Base-by-base conservation (phyloP, 2,329 filamentous ascomycete species). In the Fusarium sp. region DNA sequence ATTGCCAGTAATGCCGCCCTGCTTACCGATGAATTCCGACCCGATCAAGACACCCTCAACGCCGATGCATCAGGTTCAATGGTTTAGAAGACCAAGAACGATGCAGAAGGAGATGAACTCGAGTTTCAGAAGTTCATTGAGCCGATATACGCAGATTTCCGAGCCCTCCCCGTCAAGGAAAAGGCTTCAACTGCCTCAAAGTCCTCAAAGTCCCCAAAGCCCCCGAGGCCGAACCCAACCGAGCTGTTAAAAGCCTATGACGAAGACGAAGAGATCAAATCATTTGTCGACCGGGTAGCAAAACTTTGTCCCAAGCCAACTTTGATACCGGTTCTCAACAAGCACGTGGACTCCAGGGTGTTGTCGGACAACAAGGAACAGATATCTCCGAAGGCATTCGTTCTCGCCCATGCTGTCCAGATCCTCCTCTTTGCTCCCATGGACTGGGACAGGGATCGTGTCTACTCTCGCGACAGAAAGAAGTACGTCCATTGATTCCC, bases 361-460 rank as follows among this genome's bases (percentile, higher is more conserved):
- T 28, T 8, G 4, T 0, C 6, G 4, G 17, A 20, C 8, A 11
- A 8, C 26, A 30, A 48, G 13, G 3, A 8, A 3, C 6, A 22
- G 2, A 30, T 8, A 30, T 48, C 26, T 17, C 0, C 2, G 0
- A 8, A n/a, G 0, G 7, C 26, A 6, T 30, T 12, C 6, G 26
- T 30, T 5, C 20, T 48, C 0, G 26, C 0, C 4, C 45, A 30
- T 22, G 45, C 26, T 4, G 0, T 48, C 2, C 26, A 48, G 10
- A 48, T n/a, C 4, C 45, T 30, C 45, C 10, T 30, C 14, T 30
- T n/a, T 30, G 10, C 26, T 30, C 26, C 26, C 4, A 48, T 17
- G 14, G 14, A n/a, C 6, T 12, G 20, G 45, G 20, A 30, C 9
- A 22, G 4, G 1, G 20, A 48, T 2, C 20, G 26, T 8, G 14